Conservation (phyloP, 495 filamentous ascomycete genomes). For the Talaromyces ruber region DNA sequence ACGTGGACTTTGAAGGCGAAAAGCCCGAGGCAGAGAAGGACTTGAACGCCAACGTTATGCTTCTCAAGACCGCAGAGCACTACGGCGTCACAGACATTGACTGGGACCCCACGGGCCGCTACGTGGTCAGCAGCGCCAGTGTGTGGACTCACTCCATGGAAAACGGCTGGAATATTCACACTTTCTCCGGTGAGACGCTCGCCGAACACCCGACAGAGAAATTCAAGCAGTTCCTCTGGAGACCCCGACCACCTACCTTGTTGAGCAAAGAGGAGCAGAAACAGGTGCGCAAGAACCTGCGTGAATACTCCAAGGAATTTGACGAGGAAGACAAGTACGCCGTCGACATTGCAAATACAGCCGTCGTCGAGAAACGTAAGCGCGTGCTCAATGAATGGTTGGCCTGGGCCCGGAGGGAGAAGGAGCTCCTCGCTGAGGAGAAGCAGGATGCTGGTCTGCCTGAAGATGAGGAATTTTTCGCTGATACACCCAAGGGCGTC, state of each 20-base stretch:
- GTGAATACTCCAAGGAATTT: conserved; percentile 90
- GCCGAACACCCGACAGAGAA: conserved; percentile 90
- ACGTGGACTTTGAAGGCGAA: conserved; percentile 96
- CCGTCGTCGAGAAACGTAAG: conserved; percentile 81
- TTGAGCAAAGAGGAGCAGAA: conserved; percentile 94
- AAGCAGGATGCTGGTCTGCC: conserved; percentile 57
- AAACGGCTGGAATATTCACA: conserved; percentile 96
- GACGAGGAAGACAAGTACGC: conserved; percentile 91
- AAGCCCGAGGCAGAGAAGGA: conserved; percentile 89
- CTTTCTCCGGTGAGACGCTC: conserved; percentile 83
- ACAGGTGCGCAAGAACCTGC: conserved; percentile 93
- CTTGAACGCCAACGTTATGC: conserved; percentile 82
- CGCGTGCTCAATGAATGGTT: conserved; percentile 82
- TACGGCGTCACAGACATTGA: conserved; percentile 97
- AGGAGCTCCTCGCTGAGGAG: conserved; percentile 66
- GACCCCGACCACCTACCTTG: conserved; percentile 80
- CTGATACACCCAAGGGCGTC: conserved; percentile 40
- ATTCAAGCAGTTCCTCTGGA: conserved; percentile 96
- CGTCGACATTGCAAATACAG: conserved; percentile 84
- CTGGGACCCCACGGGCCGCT: conserved; percentile 94
- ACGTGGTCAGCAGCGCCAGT: conserved; percentile 83
- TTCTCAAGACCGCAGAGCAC: conserved; percentile 88
- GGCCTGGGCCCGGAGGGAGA: conserved; percentile 69
- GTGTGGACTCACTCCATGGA: conserved; percentile 97
- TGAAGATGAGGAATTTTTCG: conserved; percentile 47